phyloP scores from a whole-genome alignment of 2,329 filamentous ascomycete species.

The Aspergillus sp. region DNA sequence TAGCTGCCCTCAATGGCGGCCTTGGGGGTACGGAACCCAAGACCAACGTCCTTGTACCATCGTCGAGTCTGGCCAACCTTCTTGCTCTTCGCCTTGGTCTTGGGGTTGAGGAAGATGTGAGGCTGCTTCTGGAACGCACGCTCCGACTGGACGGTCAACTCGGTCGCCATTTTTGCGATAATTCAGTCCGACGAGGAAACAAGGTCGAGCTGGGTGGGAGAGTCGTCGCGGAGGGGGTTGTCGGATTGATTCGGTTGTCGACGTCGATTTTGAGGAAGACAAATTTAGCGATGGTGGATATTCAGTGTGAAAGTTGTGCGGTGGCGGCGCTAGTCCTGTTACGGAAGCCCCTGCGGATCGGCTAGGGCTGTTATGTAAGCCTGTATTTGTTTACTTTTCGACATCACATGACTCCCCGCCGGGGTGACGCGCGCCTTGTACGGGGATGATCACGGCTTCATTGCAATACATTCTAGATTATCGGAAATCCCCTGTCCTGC shows the following conservation, averaged over 20 bases:
- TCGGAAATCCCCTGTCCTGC: neutral
- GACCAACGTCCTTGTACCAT: constrained; percentile 99
- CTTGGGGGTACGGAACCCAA: constrained; percentile 99
- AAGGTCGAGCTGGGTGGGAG: constrained; percentile 37
- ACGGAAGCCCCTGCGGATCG: constrained; percentile 29
- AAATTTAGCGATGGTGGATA: constrained; percentile 35
- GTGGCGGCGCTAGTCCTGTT: constrained; percentile 31
- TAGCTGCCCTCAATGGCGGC: constrained; percentile 98
- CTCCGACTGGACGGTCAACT: constrained; percentile 99
- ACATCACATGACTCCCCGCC: constrained; percentile 30
- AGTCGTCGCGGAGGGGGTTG: constrained; percentile 32
- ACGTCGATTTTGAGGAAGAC: constrained; percentile 44
- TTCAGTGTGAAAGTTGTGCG: constrained; percentile 39
- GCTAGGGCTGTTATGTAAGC: constrained; percentile 42
- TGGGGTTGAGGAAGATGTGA: constrained; percentile 99
- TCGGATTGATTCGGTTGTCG: constrained; percentile 33
- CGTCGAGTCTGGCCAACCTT: constrained; percentile 88
- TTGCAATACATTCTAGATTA: neutral
- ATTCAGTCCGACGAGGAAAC: constrained; percentile 48
- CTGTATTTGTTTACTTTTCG: constrained; percentile 42
- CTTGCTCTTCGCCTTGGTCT: constrained; percentile 79
- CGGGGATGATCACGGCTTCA: constrained; percentile 7
- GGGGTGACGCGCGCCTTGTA: constrained; percentile 29
- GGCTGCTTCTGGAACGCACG: constrained; percentile 99
- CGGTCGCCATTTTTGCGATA: constrained; percentile 83